These are phyloP conservation scores for Ramicandelaber brevisporus DNA, from an alignment of 192 early-diverging fungal species.

Conservation along the genomic window DNA sequence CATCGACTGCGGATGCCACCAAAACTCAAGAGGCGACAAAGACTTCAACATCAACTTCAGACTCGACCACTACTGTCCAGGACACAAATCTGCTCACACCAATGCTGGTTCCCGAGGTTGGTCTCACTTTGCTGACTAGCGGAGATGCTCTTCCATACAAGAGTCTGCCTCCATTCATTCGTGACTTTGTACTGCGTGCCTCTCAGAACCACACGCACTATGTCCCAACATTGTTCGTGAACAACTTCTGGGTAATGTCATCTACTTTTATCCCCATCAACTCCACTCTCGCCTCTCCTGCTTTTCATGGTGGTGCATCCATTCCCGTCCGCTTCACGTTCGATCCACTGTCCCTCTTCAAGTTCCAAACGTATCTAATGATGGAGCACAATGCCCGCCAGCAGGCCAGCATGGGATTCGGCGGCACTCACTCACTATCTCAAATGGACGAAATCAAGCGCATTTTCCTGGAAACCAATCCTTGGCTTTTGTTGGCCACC, in stretches of 20 bases:
- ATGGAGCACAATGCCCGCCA: constrained; percentile 41
- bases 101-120: constrained; percentile 5
- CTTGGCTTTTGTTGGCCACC: constrained; percentile 46
- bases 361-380: constrained; percentile 39
- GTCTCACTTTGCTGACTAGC: constrained; percentile 2
- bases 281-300: constrained; percentile 19
- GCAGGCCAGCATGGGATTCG: constrained; percentile 23
- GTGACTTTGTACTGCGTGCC: background rate
- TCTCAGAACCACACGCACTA: constrained; percentile 16
- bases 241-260: constrained; percentile 61
- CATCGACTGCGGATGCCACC: no score
- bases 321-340: constrained; percentile 38
- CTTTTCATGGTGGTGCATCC: constrained; percentile 30
- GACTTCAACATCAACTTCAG: background rate
- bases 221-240: constrained; percentile 39
- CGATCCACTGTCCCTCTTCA: constrained; percentile 37
- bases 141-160: background rate
- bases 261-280: constrained; percentile 45
- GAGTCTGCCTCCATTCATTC: background rate
- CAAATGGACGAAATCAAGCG: constrained; percentile 66
- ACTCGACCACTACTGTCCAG: background rate
- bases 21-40: no score
- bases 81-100: constrained; percentile 1
- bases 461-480: constrained; percentile 80
- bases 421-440: constrained; percentile 17